Evolutionary conservation across 306 rosid genomes (phyloP), one percentile per base, ranked within the genome.

Genomic region (Vigna angularis): DNA sequence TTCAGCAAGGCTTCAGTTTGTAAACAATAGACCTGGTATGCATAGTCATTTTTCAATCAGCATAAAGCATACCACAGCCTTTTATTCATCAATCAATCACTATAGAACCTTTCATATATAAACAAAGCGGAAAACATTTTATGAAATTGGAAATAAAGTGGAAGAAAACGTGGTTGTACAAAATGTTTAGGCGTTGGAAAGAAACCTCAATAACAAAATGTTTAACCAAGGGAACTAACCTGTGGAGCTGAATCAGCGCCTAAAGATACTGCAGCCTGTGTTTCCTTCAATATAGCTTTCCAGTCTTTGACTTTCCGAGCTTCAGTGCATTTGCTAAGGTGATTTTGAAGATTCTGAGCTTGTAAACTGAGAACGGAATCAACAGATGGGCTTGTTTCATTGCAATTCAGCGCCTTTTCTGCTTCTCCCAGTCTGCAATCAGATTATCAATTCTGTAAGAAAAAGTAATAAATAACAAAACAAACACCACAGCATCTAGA

Each of bases 1-100:
- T 82, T 93, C 86, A 93, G 30, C 26, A 91, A 80, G 48, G 98
- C 98, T 89, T 96, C 99, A 15, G 97, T 87, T 89, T 86, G 98
- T 68, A 90, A 83, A 77, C 94, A 96, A 85, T 82, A 90, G 45
- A 96, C 85, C 96, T 93, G 82, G 3, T 24, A 48, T 13, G 24
- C 63, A 76, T 7, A 77, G 40, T 17, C 63, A 79, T 47, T n/a
- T 65, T 74, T 47, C 59, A 76, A 20, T 70, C 72, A 81, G 76
- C 55, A 51, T 16, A 58, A 20, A 57, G 2, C 77, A 50, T 32
- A 47, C 14, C 78, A 28, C 20, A 16, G 55, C 8, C 47, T 26
- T 52, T 14, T 48, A 50, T 34, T 45, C 3, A 81, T 56, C 55
- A 73, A 58, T 62, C 13, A 74, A 73, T 30, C 13, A 62, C 28